phyloP scores from a whole-genome alignment of 805 yeast genomes.

The Candida mattraensis region DNA sequence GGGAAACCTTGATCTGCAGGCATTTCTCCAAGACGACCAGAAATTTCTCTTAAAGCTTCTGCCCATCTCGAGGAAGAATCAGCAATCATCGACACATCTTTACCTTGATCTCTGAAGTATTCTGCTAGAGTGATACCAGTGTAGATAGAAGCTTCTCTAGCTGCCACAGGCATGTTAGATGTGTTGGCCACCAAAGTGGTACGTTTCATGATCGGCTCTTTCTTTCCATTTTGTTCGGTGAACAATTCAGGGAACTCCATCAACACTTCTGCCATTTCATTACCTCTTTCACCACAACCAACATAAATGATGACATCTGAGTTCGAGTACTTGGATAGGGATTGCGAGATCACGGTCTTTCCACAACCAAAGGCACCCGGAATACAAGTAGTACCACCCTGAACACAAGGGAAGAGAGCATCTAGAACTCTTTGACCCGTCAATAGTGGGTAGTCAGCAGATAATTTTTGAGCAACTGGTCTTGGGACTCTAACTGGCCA shows the following conservation, averaged over 20 bases:
- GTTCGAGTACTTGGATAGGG: slow-evolving; percentile 94
- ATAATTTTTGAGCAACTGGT: slow-evolving; percentile 91
- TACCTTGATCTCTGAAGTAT: slow-evolving; percentile 99
- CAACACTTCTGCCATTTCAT: slow-evolving; percentile 98
- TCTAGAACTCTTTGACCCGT: slow-evolving; percentile 99
- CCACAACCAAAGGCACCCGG: slow-evolving; percentile 99
- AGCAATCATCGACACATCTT: slow-evolving; percentile 98
- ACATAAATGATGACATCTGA: slow-evolving; percentile 95
- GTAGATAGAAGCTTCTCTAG: slow-evolving; percentile 98
- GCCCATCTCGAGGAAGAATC: slow-evolving; percentile 99
- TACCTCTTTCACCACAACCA: slow-evolving; percentile 95
- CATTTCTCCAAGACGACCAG: slow-evolving; percentile 99
- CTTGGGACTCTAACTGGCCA: slow-evolving; percentile 99
- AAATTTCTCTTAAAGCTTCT: slow-evolving; percentile 98
- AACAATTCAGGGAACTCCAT: slow-evolving; percentile 99
- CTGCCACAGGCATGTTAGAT: slow-evolving; percentile 99
- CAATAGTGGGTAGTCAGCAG: slow-evolving; percentile 92
- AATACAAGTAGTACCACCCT: slow-evolving; percentile 99
- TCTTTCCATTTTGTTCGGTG: slow-evolving; percentile 87
- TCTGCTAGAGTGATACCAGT: slow-evolving; percentile 99
- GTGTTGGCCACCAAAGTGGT: slow-evolving; percentile 98
- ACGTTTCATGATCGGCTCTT: slow-evolving; percentile 99
- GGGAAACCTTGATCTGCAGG: slow-evolving; percentile 99
- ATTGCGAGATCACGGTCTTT: slow-evolving; percentile 94
- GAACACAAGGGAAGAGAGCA: slow-evolving; percentile 97